Conservation (phyloP, 257 asterid species). For the Mentha longifolia region DNA sequence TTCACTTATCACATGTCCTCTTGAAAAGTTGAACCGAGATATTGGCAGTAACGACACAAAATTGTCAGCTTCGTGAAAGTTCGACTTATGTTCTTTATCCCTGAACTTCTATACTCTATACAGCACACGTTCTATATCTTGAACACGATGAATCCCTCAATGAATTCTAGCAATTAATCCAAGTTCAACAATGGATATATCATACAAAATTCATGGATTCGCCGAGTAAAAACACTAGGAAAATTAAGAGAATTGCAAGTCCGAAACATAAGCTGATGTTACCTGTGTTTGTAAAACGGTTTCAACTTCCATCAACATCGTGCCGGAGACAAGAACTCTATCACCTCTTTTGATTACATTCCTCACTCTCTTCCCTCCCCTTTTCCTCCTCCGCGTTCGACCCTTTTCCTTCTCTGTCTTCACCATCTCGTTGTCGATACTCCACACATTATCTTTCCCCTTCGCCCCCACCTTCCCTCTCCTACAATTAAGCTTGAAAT, state of each 20-base stretch:
- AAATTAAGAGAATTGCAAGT: not conserved
- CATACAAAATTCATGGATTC: not conserved
- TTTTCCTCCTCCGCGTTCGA: slow-evolving; percentile 50
- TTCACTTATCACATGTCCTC: not conserved
- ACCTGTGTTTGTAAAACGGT: slow-evolving; percentile 93
- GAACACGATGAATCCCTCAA: not conserved
- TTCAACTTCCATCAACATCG: slow-evolving; percentile 86
- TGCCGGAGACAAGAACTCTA: slow-evolving; percentile 74
- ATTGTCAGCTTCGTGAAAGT: not conserved
- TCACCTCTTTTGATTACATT: slow-evolving; percentile 52
- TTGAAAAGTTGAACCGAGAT: not conserved
- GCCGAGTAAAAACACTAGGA: not conserved
- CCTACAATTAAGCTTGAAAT: slow-evolving; percentile 27
- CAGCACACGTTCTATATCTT: not conserved
- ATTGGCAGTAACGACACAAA: not conserved
- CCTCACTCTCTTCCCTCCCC: slow-evolving; percentile 61
- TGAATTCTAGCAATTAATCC: not conserved
- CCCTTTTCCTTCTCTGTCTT: slow-evolving; percentile 49
- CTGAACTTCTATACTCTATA: not conserved
- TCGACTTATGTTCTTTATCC: not conserved
- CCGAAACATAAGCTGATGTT: slow-evolving; percentile 19
- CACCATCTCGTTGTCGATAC: slow-evolving; percentile 76
- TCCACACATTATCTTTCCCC: slow-evolving; percentile 96
- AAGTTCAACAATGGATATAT: not conserved
- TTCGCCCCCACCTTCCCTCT: slow-evolving; percentile 49